Conservation (phyloP, 805 yeast species). For the Babjeviella inositovora region DNA sequence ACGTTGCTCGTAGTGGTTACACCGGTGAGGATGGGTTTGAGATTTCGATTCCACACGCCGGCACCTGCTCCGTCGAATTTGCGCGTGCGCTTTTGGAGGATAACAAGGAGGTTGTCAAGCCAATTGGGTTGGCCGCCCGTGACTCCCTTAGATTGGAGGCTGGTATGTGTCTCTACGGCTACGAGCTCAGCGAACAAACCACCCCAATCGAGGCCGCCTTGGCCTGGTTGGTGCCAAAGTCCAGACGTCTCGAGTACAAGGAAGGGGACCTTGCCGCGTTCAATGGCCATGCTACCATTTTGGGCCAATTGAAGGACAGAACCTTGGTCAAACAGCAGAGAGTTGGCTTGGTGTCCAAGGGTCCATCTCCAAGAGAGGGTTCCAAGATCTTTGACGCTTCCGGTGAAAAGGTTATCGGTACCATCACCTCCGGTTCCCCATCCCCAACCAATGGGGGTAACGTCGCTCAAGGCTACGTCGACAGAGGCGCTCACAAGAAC, state of each 20-base stretch:
- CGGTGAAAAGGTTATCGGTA: constrained; percentile 36
- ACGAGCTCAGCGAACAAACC: constrained; percentile 63
- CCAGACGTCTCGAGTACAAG: constrained; percentile 38
- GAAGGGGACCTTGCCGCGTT: constrained; percentile 26
- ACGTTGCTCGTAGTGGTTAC: constrained; percentile 90
- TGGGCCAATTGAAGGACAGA: constrained; percentile 58
- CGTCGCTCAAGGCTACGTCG: constrained; percentile 82
- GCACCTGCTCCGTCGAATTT: constrained; percentile 40
- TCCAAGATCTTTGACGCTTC: constrained; percentile 40
- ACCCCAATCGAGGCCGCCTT: constrained; percentile 86
- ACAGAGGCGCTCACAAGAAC: constrained; percentile 51
- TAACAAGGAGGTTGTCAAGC: constrained; percentile 38
- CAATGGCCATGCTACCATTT: constrained; percentile 63
- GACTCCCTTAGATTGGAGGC: constrained; percentile 93
- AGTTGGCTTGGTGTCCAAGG: constrained; percentile 60
- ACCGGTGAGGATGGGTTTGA: constrained; percentile 99
- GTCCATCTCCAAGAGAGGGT: constrained; percentile 89
- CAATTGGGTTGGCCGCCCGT: constrained; percentile 96
- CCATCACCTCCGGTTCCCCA: constrained; percentile 48
- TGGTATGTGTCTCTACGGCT: constrained; percentile 95
- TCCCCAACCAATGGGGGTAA: constrained; percentile 54
- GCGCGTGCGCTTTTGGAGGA: constrained; percentile 40
- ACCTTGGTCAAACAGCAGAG: constrained; percentile 37
- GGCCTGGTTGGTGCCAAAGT: constrained; percentile 79
- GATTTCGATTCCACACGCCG: constrained; percentile 51